phyloP scores from a whole-genome alignment of 441 rosid species.

The Erysimum cheiri region DNA sequence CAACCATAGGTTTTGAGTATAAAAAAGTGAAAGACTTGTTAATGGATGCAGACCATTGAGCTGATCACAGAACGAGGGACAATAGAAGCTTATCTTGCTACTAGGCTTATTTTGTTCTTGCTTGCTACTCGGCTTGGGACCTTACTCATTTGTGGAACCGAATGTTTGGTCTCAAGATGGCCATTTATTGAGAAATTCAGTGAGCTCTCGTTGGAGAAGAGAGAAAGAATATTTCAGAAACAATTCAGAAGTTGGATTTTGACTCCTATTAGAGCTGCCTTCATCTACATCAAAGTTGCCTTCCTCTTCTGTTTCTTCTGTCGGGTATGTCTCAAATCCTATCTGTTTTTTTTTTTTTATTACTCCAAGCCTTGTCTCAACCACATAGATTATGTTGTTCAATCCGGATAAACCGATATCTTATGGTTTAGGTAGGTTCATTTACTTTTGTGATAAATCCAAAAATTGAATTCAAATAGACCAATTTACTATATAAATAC shows the following conservation, averaged over 20 bases:
- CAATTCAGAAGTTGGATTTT: slow-evolving; percentile 53
- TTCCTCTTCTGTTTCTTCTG: slow-evolving; percentile 58
- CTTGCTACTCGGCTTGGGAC: slow-evolving; percentile 80
- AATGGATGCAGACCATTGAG: slow-evolving; percentile 56
- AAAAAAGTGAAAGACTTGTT: background rate
- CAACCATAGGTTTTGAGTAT: background rate
- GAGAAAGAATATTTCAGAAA: slow-evolving; percentile 60
- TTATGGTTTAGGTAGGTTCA: background rate
- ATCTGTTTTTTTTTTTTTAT: background rate
- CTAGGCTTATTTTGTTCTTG: slow-evolving; percentile 56
- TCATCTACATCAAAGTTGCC: slow-evolving; percentile 46
- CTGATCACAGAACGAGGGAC: slow-evolving; percentile 44
- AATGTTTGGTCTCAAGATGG: slow-evolving; percentile 57
- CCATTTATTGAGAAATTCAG: slow-evolving; percentile 62
- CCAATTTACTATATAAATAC: no score
- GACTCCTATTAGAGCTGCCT: slow-evolving; percentile 58
- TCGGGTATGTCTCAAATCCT: slow-evolving; percentile 50
- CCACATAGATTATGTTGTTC: slow-evolving; percentile 13
- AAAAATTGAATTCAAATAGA: background rate
- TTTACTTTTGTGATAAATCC: background rate
- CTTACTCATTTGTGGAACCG: slow-evolving; percentile 63
- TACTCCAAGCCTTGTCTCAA: background rate
- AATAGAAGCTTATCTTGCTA: slow-evolving; percentile 46
- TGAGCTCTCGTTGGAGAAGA: slow-evolving; percentile 53
- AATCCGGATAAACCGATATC: background rate